Percentiles rank a stretch among this genome's conserved stretches.
phyloP scores from a whole-genome alignment of 306 rosid genomes.

The Vigna reflexopilosa region DNA sequence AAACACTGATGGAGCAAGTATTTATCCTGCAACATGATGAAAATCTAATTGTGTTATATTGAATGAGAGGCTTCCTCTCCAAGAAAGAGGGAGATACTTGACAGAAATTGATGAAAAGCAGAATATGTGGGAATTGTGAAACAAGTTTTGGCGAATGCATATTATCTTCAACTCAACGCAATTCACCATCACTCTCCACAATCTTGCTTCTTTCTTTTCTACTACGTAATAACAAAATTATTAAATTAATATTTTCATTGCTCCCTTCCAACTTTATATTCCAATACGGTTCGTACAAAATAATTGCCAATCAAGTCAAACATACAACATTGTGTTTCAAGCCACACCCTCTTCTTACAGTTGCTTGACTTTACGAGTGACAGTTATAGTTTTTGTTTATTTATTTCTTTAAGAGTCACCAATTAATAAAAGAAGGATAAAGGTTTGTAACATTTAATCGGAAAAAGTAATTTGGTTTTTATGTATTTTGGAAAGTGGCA shows the following conservation, averaged over 20 bases:
- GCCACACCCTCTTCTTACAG: background rate
- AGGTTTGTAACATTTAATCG: background rate
- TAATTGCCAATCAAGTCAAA: background rate
- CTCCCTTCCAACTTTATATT: background rate
- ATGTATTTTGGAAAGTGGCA: background rate
- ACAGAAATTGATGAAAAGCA: constrained; percentile 16
- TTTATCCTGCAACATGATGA: background rate
- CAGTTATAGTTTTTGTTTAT: background rate
- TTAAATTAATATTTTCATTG: background rate
- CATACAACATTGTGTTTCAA: background rate
- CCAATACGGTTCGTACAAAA: background rate
- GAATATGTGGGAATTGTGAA: background rate
- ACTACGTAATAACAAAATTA: background rate
- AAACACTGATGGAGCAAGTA: too few species aligned
- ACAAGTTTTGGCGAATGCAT: constrained; percentile 8
- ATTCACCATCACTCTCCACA: background rate
- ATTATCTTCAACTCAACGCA: constrained; percentile 8
- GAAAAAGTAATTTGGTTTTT: background rate
- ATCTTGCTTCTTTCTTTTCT: background rate
- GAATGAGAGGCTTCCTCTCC: constrained; percentile 25
- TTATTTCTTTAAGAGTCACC: background rate
- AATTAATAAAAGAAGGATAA: background rate
- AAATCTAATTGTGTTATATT: constrained; percentile 29
- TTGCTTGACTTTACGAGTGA: background rate
- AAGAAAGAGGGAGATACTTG: background rate